These are phyloP conservation scores for Neurospora sp. DNA, from an alignment of 495 filamentous ascomycete species.

Conservation along the genomic window DNA sequence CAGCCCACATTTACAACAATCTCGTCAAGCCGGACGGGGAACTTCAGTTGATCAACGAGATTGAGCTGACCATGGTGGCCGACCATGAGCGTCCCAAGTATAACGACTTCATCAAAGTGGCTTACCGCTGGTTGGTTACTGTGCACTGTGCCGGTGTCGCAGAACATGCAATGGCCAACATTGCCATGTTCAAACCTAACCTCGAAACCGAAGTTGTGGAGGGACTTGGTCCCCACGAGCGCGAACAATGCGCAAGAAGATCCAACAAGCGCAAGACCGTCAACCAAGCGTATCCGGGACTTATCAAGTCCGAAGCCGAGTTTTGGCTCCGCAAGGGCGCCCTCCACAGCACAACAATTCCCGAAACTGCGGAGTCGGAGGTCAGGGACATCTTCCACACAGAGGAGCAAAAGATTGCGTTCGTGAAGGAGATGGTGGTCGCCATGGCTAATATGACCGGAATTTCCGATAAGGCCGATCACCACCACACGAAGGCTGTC, in stretches of 20 bases:
- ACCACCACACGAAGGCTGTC: not conserved
- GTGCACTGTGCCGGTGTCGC: not conserved
- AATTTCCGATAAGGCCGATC: not conserved
- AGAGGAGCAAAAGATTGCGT: not conserved
- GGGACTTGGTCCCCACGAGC: not conserved
- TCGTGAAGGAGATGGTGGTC: not conserved
- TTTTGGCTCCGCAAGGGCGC: not conserved
- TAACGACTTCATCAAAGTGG: not conserved
- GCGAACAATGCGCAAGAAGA: not conserved
- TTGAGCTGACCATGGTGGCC: not conserved
- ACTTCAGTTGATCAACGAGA: not conserved
- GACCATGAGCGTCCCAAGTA: not conserved
- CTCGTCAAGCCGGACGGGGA: not conserved
- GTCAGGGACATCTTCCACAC: not conserved
- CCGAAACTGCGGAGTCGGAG: not conserved
- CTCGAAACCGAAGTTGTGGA: not conserved
- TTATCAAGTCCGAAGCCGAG: not conserved
- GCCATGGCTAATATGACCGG: not conserved
- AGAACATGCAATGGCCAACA: not conserved
- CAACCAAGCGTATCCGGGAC: not conserved
- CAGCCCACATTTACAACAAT: not conserved
- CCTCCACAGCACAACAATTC: not conserved
- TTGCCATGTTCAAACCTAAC: not conserved
- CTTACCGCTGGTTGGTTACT: not conserved
- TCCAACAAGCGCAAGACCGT: not conserved